Conservation (phyloP, 2,329 filamentous ascomycete genomes). For the Aspergillus phoenicis region DNA sequence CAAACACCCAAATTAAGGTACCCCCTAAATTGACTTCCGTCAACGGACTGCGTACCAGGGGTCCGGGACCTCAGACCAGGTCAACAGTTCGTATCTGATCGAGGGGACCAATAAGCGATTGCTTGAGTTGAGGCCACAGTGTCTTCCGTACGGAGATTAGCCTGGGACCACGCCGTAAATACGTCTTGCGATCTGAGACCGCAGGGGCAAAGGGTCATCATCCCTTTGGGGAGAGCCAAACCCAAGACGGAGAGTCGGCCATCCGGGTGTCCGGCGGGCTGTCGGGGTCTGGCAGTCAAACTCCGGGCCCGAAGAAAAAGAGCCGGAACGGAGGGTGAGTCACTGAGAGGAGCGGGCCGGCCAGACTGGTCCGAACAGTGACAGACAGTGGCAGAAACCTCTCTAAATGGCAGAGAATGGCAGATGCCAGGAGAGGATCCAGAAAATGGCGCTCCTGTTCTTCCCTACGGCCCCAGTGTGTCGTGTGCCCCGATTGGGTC, state of each 20-base stretch:
- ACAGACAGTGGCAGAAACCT: too few relatives aligned
- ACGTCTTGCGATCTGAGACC: not conserved
- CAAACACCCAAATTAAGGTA: not conserved
- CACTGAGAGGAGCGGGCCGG: conserved; percentile 2
- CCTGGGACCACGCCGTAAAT: not conserved
- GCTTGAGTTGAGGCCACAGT: not conserved
- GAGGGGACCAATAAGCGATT: not conserved
- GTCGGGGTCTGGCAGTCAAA: conserved; percentile 11
- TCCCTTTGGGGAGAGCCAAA: not conserved
- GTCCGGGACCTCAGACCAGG: not conserved
- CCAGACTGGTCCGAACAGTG: not conserved
- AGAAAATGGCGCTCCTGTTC: conserved; percentile 18
- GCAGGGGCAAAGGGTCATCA: not conserved
- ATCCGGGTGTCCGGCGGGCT: conserved; percentile 12
- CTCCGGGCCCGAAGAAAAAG: conserved; percentile 18
- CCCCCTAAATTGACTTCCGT: not conserved
- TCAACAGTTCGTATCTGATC: not conserved
- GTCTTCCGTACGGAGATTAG: not conserved
- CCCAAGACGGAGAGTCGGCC: conserved; percentile 11
- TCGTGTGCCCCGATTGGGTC: conserved; percentile 20
- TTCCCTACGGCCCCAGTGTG: conserved; percentile 20
- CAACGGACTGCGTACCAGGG: not conserved
- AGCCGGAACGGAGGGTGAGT: conserved; percentile 17
- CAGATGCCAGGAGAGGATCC: conserved; percentile 13
- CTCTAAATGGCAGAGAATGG: not conserved